Conservation (phyloP, 176 grass and related monocot genomes). For the Urochloa ruziziensis region DNA sequence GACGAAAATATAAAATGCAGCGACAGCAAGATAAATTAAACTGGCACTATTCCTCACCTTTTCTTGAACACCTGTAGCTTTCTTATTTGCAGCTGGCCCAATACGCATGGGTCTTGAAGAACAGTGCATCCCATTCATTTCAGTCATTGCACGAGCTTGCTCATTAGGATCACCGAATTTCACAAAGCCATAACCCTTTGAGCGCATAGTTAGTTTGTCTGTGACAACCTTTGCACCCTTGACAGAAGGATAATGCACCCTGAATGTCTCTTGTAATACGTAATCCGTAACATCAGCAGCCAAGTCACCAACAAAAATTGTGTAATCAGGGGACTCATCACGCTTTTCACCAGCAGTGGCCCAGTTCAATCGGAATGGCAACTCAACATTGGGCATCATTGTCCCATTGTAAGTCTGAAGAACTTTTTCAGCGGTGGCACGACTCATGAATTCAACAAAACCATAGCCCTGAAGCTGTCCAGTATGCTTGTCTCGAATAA, state of each 20-base stretch:
- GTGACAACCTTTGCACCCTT: conserved; percentile 94
- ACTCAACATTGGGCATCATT: conserved; percentile 78
- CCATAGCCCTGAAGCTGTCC: conserved; percentile 82
- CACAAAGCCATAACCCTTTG: conserved; percentile 91
- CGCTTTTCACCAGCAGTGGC: conserved; percentile 77
- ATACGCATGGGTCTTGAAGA: conserved; percentile 81
- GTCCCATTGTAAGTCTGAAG: conserved; percentile 75
- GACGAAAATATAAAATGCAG: conserved; percentile 14
- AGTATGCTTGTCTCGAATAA: conserved; percentile 77
- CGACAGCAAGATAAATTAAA: neutral
- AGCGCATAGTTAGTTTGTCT: conserved; percentile 68
- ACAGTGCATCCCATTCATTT: conserved; percentile 91
- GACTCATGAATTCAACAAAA: conserved; percentile 68
- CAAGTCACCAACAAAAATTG: conserved; percentile 88
- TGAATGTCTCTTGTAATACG: conserved; percentile 81
- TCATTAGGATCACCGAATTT: conserved; percentile 73
- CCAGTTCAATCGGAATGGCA: conserved; percentile 80
- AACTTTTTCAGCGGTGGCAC: conserved; percentile 60
- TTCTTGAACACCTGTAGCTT: conserved; percentile 48
- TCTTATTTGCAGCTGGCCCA: conserved; percentile 78
- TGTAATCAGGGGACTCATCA: conserved; percentile 79
- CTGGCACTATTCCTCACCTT: conserved; percentile 29
- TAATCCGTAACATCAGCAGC: conserved; percentile 86
- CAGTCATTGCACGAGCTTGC: conserved; percentile 79
- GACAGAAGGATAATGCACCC: conserved; percentile 61